These are phyloP conservation scores for Magnusiomyces tetraspermus DNA, from an alignment of 1,139 yeast genomes.

Conservation along the genomic window DNA sequence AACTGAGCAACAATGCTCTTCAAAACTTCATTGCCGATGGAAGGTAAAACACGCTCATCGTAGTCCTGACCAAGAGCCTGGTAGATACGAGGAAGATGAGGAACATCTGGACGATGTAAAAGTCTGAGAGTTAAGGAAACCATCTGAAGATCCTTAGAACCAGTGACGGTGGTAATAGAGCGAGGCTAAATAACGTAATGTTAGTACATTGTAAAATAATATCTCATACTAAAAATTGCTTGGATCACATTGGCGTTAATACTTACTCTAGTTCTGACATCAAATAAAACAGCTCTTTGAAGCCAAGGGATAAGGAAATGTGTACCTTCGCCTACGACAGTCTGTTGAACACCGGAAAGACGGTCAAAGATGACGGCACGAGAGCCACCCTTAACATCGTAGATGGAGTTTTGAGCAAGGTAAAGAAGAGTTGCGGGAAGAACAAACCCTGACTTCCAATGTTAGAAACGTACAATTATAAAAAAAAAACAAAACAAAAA, in stretches of 20 bases:
- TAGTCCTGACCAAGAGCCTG: slow-evolving; percentile 88
- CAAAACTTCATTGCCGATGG: slow-evolving; percentile 92
- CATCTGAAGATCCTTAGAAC: slow-evolving; percentile 93
- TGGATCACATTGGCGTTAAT: neutral
- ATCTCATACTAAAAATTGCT: slow-evolving; percentile 24
- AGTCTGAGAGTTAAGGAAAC: slow-evolving; percentile 90
- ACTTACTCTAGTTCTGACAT: slow-evolving; percentile 56
- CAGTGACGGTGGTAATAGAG: slow-evolving; percentile 89
- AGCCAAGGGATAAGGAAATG: slow-evolving; percentile 95
- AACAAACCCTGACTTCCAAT: slow-evolving; percentile 21
- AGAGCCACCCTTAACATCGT: slow-evolving; percentile 92
- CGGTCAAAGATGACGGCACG: slow-evolving; percentile 95
- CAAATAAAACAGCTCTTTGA: slow-evolving; percentile 81
- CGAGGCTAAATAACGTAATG: slow-evolving; percentile 44
- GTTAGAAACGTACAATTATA: too few species aligned
- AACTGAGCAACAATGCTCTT: slow-evolving; percentile 96
- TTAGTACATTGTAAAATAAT: slow-evolving; percentile 12
- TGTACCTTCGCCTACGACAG: slow-evolving; percentile 91
- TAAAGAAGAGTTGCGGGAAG: slow-evolving; percentile 24
- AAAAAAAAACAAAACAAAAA: neutral
- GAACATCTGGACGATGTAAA: slow-evolving; percentile 86
- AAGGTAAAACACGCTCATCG: slow-evolving; percentile 94
- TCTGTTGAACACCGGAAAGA: slow-evolving; percentile 74
- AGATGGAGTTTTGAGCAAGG: slow-evolving; percentile 32
- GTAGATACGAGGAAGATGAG: slow-evolving; percentile 72